Evolutionary conservation across 2,329 filamentous ascomycete genomes (phyloP), one percentile per base, ranked within the genome.

Genomic region (Sporothrix inflata): DNA sequence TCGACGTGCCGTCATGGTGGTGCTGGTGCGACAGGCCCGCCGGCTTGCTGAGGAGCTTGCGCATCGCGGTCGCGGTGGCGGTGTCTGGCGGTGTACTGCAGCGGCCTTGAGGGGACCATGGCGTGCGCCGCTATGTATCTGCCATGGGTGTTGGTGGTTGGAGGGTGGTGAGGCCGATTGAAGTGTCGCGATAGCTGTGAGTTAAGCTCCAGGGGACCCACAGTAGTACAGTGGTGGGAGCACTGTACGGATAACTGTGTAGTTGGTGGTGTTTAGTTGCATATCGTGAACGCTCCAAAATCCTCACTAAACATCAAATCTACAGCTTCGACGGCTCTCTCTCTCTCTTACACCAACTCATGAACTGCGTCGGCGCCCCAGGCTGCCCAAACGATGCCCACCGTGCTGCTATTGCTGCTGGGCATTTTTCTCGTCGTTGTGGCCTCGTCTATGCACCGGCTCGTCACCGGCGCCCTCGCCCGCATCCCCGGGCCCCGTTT

Each of bases 31-130:
- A 45, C 24, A 19, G 27, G 74, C 87, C 84, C 75, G 83, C 79
- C 73, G 83, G 81, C 77, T 87, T 87, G 78, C 87, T 87, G 42
- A 89, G 85, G 30, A 89, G 84, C 81, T 88, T 87, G 78, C 87
- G 86, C 85, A 90, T 88, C 1, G 70, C 30, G 30, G 30, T 34
- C 6, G 30, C 30, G 30, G 30, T 75, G 55, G 12, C n/a, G 60
- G 38, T 9, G 38, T 34, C 51, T n/a, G 21, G 4, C 9, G 51
- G 51, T 30, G 21, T 24, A 27, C 51, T 55, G 51, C 24, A 53
- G 51, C 65, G 71, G 66, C 49, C 67, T 19, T 55, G 24, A 49
- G 27, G 47, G 63, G 34, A 72, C 67, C 67, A 67, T 70, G 40
- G 60, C 69, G 60, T 61, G 51, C 34, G 71, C 38, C 30, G 65